Conservation (phyloP, 2,329 filamentous ascomycete genomes). For the Leptosphaerulina australis region DNA sequence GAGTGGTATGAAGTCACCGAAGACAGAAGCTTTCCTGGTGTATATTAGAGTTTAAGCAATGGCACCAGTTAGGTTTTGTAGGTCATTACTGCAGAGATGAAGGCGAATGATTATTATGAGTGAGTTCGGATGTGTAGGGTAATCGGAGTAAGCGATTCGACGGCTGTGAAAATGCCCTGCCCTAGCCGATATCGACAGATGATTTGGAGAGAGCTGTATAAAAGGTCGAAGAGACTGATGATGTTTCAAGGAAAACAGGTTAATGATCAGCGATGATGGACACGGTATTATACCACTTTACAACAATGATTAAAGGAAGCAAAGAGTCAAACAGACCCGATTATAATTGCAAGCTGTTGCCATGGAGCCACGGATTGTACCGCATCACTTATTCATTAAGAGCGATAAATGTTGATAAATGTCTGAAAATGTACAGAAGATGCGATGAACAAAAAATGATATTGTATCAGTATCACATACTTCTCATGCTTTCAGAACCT, state of each 20-base stretch:
- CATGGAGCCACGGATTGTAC: too few relatives aligned
- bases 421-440: constrained; percentile 54
- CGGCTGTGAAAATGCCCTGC: constrained; percentile 60
- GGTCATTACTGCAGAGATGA: constrained; percentile 55
- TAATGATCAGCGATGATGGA: too few relatives aligned
- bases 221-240: too few relatives aligned
- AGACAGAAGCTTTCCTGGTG: constrained; percentile 53
- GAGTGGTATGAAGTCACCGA: constrained; percentile 54
- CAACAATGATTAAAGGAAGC: too few relatives aligned
- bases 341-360: too few relatives aligned
- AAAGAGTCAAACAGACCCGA: too few relatives aligned
- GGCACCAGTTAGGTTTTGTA: constrained; percentile 60
- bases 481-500: constrained; percentile 54
- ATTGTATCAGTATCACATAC: constrained; percentile 60
- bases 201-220: too few relatives aligned
- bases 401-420: too few relatives aligned
- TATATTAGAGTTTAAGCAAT: constrained; percentile 59
- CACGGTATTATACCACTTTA: too few relatives aligned
- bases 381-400: too few relatives aligned
- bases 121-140: constrained; percentile 56
- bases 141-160: constrained; percentile 59
- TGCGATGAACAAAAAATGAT: constrained; percentile 58
- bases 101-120: constrained; percentile 57
- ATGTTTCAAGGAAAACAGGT: too few relatives aligned
- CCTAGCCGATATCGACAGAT: constrained; percentile 29